A percentile compares a stretch with the other conserved stretches of the same genome.
Conservation (phyloP, 805 yeast genomes). For the Saccharomycopsis fibuligera region DNA sequence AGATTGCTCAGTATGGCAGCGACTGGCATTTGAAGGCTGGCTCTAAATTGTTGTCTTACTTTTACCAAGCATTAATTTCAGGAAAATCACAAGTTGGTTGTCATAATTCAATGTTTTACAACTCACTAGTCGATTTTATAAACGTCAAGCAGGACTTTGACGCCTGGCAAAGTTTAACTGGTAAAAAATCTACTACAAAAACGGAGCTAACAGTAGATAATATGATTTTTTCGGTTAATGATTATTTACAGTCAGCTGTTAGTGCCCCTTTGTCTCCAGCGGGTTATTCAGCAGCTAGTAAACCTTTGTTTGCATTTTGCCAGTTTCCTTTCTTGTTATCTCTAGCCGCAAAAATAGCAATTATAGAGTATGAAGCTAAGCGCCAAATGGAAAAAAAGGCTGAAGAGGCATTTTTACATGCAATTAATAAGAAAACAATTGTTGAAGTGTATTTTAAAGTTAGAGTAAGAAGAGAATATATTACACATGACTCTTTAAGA, state of each 20-base stretch:
- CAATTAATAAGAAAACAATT: slow-evolving; percentile 55
- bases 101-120: slow-evolving; percentile 54
- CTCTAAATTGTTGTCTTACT: slow-evolving; percentile 47
- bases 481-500: slow-evolving; percentile 70
- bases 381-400: slow-evolving; percentile 80
- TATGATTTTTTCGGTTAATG: slow-evolving; percentile 14
- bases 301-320: slow-evolving; percentile 53
- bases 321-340: slow-evolving; percentile 79
- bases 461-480: slow-evolving; percentile 56
- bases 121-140: slow-evolving; percentile 73
- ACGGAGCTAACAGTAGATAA: slow-evolving; percentile 11
- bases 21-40: slow-evolving; percentile 81
- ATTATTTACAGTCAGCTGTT: slow-evolving; percentile 17
- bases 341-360: slow-evolving; percentile 72
- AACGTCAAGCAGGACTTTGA: slow-evolving; percentile 77
- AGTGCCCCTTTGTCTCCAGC: slow-evolving; percentile 10
- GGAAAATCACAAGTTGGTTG: slow-evolving; percentile 29
- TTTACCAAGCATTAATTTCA: slow-evolving; percentile 45
- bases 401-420: slow-evolving; percentile 78
- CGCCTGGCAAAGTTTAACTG: slow-evolving; percentile 57
- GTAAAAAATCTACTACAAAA: slow-evolving; percentile 22
- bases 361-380: slow-evolving; percentile 76
- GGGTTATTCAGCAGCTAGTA: slow-evolving; percentile 2
- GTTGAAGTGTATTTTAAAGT: slow-evolving; percentile 66
- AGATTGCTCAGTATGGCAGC: slow-evolving; percentile 56